Evolutionary conservation across 2,329 filamentous ascomycete species (phyloP).

Genomic region (Monascus ruber): DNA sequence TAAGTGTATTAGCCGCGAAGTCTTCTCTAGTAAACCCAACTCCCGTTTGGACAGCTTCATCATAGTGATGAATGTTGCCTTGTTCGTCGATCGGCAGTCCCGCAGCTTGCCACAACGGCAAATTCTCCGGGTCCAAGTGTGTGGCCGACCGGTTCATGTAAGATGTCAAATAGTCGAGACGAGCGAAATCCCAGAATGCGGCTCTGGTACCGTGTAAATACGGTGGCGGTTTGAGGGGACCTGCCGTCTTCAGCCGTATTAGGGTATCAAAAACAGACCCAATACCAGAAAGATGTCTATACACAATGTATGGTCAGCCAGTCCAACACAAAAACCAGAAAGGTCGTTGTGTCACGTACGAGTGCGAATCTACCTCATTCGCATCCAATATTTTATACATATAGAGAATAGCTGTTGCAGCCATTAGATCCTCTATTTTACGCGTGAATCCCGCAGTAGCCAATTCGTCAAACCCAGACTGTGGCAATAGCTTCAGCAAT

Average conservation of each 20-base stretch:
- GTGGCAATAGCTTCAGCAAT: slow-evolving; percentile 7
- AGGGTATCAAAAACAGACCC: slow-evolving; percentile 43
- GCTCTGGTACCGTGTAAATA: slow-evolving; percentile 44
- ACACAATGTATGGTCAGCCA: slow-evolving; percentile 3
- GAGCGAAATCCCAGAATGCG: slow-evolving; percentile 54
- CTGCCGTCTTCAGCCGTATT: slow-evolving; percentile 18
- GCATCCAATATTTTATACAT: slow-evolving; percentile 54
- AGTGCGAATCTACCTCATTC: slow-evolving; percentile 48
- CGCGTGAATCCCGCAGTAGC: slow-evolving; percentile 19
- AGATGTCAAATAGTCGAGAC: slow-evolving; percentile 50
- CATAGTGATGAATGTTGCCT: slow-evolving; percentile 33
- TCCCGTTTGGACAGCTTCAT: slow-evolving; percentile 16
- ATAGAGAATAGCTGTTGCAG: slow-evolving; percentile 50
- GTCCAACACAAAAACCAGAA: background rate
- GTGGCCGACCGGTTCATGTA: slow-evolving; percentile 49
- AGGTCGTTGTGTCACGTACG: slow-evolving; percentile 12
- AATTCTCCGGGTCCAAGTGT: slow-evolving; percentile 45
- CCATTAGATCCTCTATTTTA: slow-evolving; percentile 47
- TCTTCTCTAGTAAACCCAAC: slow-evolving; percentile 44
- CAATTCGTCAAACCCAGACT: slow-evolving; percentile 1
- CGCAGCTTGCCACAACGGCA: slow-evolving; percentile 49
- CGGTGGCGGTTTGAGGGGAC: slow-evolving; percentile 6
- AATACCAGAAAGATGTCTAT: slow-evolving; percentile 48
- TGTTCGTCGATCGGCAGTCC: slow-evolving; percentile 44
- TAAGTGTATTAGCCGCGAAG: slow-evolving; percentile 48